Base-by-base conservation (phyloP, 2,329 filamentous ascomycete genomes). In the Xylariaceae sp. region DNA sequence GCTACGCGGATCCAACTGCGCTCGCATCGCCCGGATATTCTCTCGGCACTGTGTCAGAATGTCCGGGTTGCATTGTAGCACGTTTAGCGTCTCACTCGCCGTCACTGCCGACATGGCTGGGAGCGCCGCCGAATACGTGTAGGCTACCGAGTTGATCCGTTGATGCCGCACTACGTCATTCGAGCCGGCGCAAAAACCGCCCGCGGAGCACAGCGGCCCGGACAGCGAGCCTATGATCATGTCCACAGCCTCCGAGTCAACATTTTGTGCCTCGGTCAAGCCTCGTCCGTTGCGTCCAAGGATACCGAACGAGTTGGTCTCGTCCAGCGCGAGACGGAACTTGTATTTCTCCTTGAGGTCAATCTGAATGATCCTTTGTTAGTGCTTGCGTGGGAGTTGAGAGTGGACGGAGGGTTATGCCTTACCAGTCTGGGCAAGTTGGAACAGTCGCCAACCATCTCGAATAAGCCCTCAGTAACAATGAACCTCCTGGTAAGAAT, bases 331-430 rank as follows among this genome's bases (percentile, higher is more conserved):
- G 45, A 98, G 80, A 59, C 93, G 89, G 74, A 97, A 98, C 72
- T 96, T 98, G 79, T 97, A 96, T 66, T 86, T 88, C 56, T 91
- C 83, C 70, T 96, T 96, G 56, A 98, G 76, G 64, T 95, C 92
- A 53, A 97, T 76, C 85, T 88, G 55, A 4, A 38, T 14, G 45
- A 22, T 19, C 22, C 14, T 11, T 50, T 44, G 50, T 52, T 34
- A 48, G 46, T 10, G 37, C 21, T 37, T 27, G 12, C 34, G 14
- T 14, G 19, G 17, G 22, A 22, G 5, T 52, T 66, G 80, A 16
- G 22, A 22, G 17, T 2, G 11, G 33, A 27, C 14, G 33, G 16
- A 4, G 27, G 16, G 16, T 4, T 12, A 32, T 14, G 12, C 12
- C 53, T 64, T 70, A 90, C 87, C 58, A 98, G 80, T 63, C 85